Percentiles rank a stretch among this genome's conserved stretches.
These are phyloP conservation scores for Sporothrix mexicana DNA, from an alignment of 2,329 filamentous ascomycete species.

Conservation along the genomic window DNA sequence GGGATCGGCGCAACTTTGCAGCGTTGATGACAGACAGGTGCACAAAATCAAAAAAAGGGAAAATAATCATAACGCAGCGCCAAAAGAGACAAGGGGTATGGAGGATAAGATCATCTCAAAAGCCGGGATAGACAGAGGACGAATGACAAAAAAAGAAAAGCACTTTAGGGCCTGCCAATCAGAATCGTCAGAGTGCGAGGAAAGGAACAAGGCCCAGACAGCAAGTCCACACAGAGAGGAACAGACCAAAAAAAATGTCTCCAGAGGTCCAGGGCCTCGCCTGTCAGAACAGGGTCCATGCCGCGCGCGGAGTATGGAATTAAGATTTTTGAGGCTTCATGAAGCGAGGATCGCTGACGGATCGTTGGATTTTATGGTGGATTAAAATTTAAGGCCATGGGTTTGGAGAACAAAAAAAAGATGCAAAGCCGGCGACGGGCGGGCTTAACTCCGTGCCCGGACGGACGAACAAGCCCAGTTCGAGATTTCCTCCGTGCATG, in stretches of 20 bases:
- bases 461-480: conserved; percentile 2
- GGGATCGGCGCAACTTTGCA: conserved; percentile 23
- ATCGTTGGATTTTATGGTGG: neutral
- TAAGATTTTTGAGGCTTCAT: neutral
- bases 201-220: neutral
- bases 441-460: conserved; percentile 28
- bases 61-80: neutral
- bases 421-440: conserved; percentile 12
- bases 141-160: neutral
- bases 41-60: neutral
- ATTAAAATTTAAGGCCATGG: too few relatives aligned
- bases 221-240: neutral
- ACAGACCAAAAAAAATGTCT: neutral
- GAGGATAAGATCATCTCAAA: conserved; percentile 10
- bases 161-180: neutral
- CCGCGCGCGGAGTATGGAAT: conserved; percentile 23
- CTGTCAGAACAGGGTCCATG: conserved; percentile 14
- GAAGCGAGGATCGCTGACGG: neutral
- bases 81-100: neutral
- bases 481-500: neutral
- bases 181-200: neutral
- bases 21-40: conserved; percentile 28
- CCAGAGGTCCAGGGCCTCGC: neutral
- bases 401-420: neutral
- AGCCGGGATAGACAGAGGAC: too few relatives aligned